Evolutionary conservation across 495 filamentous ascomycete genomes (phyloP), one percentile per base, ranked within the genome.

Genomic region (Penicillium longicatenatum): DNA sequence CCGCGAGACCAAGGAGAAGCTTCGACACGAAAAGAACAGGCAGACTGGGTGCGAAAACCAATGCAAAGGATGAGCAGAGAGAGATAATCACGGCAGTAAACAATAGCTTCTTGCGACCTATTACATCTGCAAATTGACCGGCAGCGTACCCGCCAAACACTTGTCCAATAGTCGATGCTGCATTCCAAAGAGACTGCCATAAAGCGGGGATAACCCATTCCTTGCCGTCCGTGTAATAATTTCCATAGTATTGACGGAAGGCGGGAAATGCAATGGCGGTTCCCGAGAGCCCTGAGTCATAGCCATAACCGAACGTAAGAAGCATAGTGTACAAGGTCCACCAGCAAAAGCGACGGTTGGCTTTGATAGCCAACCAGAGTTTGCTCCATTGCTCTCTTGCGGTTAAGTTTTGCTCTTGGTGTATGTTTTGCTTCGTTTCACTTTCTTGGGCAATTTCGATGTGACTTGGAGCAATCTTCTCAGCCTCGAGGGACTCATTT

Each of bases 141-240:
- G 57, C 57, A 3, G 57, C 57, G 29, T 60, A 60, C 22, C 57
- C 57, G 12, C 57, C 57, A 37, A 60, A 60, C 5, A 60, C 51
- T 12, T 60, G 57, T 11, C 57, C 57, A 22, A 60, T 60, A 19
- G 57, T 60, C 10, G 57, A 60, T 2, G 57, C 57, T 3, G 57
- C 57, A 44, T 60, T 60, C 57, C 57, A 60, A 2, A 60, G 52
- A 2, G 57, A 60, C 45, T 60, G 57, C 57, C 57, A 60, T 12
- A 60, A 35, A 33, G 57, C 57, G 31, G 57, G 57, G 50, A 60
- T 60, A 1, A 60, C 57, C 17, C 54, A 60, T 26, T 60, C 57
- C 17, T 60, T 51, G 29, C 57, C 45, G 5, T 19, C 45, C 14
- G 57, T 51, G 12, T 60, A 60, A 45, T 60, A 60, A 12, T 60